These are phyloP conservation scores for Boletus rubropictus DNA, from an alignment of 768 basidiomycete species.

Conservation along the genomic window DNA sequence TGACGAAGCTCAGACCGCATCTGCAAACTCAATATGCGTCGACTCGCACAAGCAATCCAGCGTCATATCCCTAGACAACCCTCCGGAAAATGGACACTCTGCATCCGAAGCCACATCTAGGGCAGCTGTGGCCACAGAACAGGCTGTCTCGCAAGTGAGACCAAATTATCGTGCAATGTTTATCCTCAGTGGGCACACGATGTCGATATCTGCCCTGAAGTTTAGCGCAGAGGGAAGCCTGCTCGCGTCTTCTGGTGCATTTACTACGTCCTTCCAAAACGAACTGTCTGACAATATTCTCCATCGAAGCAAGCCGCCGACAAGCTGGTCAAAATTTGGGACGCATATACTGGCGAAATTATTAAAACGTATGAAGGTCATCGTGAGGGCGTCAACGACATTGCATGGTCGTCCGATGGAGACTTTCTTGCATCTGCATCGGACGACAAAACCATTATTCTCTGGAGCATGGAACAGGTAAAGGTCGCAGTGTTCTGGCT, in stretches of 20 bases:
- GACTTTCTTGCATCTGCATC: slow-evolving; percentile 86
- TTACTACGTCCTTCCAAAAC: slow-evolving; percentile 2
- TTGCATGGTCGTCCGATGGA: slow-evolving; percentile 83
- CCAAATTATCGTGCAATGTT: slow-evolving; percentile 57
- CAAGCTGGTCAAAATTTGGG: slow-evolving; percentile 79
- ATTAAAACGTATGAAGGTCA: slow-evolving; percentile 71
- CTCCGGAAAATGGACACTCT: not conserved
- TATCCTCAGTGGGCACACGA: slow-evolving; percentile 76
- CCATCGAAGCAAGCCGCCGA: slow-evolving; percentile 66
- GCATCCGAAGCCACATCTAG: not conserved
- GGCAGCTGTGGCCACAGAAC: not conserved
- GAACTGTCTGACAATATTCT: slow-evolving; percentile 19
- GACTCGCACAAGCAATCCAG: slow-evolving; percentile 8
- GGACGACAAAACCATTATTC: slow-evolving; percentile 83
- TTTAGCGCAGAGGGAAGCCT: slow-evolving; percentile 82
- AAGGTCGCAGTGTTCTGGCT: slow-evolving; percentile 8
- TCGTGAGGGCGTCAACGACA: slow-evolving; percentile 78
- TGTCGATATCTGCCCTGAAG: slow-evolving; percentile 77
- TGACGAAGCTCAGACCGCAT: slow-evolving; percentile 1
- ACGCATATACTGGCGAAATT: slow-evolving; percentile 65
- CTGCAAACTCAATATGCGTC: not conserved
- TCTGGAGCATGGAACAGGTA: slow-evolving; percentile 77
- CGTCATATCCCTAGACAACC: slow-evolving; percentile 6
- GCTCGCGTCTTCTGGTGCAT: slow-evolving; percentile 81
- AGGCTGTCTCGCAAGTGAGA: slow-evolving; percentile 7